Evolutionary conservation across 2,329 filamentous ascomycete genomes (phyloP).

Genomic region (Pseudocercospora ulei): DNA sequence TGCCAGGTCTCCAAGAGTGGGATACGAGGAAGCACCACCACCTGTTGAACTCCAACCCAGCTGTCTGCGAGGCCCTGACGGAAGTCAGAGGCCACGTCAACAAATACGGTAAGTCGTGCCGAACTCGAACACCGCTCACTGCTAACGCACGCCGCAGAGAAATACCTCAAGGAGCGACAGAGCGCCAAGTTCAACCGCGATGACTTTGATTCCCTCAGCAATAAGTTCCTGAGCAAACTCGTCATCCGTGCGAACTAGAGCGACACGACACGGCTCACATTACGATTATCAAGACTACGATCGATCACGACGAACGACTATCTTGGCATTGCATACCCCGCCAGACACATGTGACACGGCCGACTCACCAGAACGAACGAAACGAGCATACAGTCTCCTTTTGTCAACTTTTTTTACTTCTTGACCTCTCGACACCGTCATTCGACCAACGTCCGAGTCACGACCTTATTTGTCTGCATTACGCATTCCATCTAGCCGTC

Average conservation of each 20-base stretch:
- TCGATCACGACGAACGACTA: conserved; percentile 8
- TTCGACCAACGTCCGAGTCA: conserved; percentile 6
- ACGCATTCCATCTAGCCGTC: conserved; percentile 19
- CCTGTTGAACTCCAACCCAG: conserved; percentile 77
- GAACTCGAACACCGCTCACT: neutral
- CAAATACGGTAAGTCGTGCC: conserved; percentile 70
- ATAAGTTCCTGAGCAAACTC: conserved; percentile 93
- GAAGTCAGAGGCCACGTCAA: conserved; percentile 87
- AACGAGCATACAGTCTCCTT: conserved; percentile 20
- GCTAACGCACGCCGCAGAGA: conserved; percentile 50
- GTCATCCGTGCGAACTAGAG: conserved; percentile 81
- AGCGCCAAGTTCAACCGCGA: conserved; percentile 71
- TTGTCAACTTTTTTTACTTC: conserved; percentile 8
- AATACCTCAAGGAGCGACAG: conserved; percentile 72
- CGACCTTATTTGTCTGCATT: conserved; percentile 14
- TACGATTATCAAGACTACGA: conserved; percentile 13
- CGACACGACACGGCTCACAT: conserved; percentile 4
- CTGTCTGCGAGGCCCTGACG: conserved; percentile 91
- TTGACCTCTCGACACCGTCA: conserved; percentile 8
- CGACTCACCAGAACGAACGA: conserved; percentile 13
- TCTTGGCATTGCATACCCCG: conserved; percentile 5
- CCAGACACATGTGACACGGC: conserved; percentile 12
- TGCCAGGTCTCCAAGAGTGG: conserved; percentile 88
- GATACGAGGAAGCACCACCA: conserved; percentile 85
- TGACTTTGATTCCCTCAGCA: conserved; percentile 90